phyloP scores from a whole-genome alignment of 208 protist genomes.

The Wallacemonas rigidus region DNA sequence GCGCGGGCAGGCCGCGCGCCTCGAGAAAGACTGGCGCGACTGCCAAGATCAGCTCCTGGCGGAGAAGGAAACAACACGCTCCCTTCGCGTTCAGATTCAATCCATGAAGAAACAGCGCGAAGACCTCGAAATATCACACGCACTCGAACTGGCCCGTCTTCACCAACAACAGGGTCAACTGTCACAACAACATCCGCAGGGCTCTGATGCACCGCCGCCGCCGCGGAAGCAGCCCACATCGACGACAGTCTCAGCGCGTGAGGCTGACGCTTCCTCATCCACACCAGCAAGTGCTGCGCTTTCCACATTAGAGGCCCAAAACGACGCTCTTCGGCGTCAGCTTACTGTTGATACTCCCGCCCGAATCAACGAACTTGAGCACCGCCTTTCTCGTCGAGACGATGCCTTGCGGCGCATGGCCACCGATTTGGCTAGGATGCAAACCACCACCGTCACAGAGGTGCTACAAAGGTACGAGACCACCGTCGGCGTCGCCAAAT shows the following conservation, averaged over 20 bases:
- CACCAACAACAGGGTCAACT: not conserved
- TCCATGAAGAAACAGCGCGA: conserved; percentile 34
- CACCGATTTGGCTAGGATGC: conserved; percentile 42
- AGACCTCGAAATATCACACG: conserved; percentile 35
- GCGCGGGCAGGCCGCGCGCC: conserved; percentile 38
- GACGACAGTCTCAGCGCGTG: not conserved
- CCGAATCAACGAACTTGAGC: conserved; percentile 44
- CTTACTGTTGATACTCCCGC: conserved; percentile 49
- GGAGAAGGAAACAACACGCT: conserved; percentile 45
- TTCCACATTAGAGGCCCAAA: conserved; percentile 48
- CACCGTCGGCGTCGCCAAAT: conserved; percentile 11
- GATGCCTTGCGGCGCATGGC: conserved; percentile 40
- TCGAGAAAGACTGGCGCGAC: conserved; percentile 54
- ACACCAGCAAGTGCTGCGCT: conserved; percentile 23
- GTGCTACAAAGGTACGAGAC: conserved; percentile 32
- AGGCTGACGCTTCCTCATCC: conserved; percentile 7
- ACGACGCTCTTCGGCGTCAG: conserved; percentile 65
- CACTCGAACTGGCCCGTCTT: conserved; percentile 30
- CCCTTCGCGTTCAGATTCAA: conserved; percentile 49
- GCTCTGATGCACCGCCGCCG: not conserved
- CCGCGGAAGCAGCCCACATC: not conserved
- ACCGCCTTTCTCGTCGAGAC: conserved; percentile 26
- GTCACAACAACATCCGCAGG: not conserved
- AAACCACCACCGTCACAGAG: conserved; percentile 24
- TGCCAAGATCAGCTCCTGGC: conserved; percentile 46